phyloP scores from a whole-genome alignment of 1,284 basidiomycete genomes.

The Irpex lacteus region DNA sequence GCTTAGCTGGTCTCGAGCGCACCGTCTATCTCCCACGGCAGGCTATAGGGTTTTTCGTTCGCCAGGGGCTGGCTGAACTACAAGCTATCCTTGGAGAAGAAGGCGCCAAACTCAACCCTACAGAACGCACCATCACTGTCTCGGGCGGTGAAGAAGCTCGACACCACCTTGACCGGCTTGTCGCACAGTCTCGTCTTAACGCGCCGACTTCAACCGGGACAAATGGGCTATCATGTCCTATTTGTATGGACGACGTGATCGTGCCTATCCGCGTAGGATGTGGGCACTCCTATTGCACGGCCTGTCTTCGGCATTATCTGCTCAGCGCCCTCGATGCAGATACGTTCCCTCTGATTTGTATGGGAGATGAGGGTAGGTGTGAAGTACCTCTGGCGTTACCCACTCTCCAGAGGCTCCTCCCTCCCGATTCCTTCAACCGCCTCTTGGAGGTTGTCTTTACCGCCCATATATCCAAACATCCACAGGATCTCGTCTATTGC shows the following conservation, averaged over 20 bases:
- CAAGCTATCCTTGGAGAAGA: constrained; percentile 50
- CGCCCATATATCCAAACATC: constrained; percentile 42
- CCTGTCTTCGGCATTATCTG: constrained; percentile 50
- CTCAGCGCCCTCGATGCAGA: constrained; percentile 42
- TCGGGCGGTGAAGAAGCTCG: constrained; percentile 48
- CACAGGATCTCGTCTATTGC: constrained; percentile 49
- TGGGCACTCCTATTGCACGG: constrained; percentile 50
- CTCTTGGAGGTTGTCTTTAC: constrained; percentile 45
- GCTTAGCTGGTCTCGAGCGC: constrained; percentile 39
- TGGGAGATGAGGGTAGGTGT: constrained; percentile 48
- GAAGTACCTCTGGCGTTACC: constrained; percentile 47
- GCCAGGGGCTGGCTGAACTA: constrained; percentile 41
- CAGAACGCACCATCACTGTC: constrained; percentile 37
- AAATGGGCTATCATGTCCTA: constrained; percentile 38
- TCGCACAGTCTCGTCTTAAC: constrained; percentile 36
- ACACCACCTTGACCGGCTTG: constrained; percentile 39
- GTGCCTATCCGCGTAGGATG: constrained; percentile 46
- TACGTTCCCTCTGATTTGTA: constrained; percentile 49
- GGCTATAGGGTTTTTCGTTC: constrained; percentile 47
- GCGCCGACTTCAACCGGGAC: not conserved
- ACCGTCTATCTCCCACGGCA: constrained; percentile 33
- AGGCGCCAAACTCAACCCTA: constrained; percentile 40
- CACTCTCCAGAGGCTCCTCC: constrained; percentile 44
- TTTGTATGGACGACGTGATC: constrained; percentile 46
- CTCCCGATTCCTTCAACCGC: constrained; percentile 38